Base-by-base conservation (phyloP, 176 grass and related monocot genomes). In the Hordeum vulgare region DNA sequence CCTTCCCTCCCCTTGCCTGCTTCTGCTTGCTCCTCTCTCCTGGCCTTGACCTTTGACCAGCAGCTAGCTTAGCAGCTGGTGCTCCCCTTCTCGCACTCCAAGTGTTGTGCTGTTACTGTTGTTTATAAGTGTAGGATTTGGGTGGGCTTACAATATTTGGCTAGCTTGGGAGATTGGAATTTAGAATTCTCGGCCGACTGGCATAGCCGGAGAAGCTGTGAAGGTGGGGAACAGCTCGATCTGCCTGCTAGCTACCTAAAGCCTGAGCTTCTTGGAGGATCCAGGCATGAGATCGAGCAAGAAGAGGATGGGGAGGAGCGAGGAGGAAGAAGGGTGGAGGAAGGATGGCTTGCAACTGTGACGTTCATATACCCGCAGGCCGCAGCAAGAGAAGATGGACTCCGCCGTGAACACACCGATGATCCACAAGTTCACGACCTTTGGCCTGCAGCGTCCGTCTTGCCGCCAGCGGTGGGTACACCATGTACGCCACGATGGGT, bases 21-120 rank as follows among this genome's bases (percentile, higher is more conserved):
- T n/a, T n/a, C n/a, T 54, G 71, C 49, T 21, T 54, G 14, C 34
- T 54, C 13, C 54, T 14, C 33, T n/a, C n/a, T n/a, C n/a, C n/a
- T n/a, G n/a, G n/a, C n/a, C 79, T 83, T 27, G 27, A 85, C 45
- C 78, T 82, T 89, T 86, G 83, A 86, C 88, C 83, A 10, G 44
- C 26, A 71, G n/a, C n/a, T n/a, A n/a, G n/a, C n/a, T n/a, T n/a
- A n/a, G n/a, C n/a, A n/a, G 70, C 62, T 76, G 64, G 20, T 58
- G 76, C 45, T 36, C 56, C 75, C 77, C 27, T 49, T 2, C 77
- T 66, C 59, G 44, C 51, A 56, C 51, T 56, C 51, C 51, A 6
- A 54, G 51, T 69, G 71, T 13, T 40, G 33, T 24, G 42, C 4
- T 78, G 83, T 62, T 76, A 54, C 53, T 81, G 53, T 62, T 76